Evolutionary conservation across 306 rosid species (phyloP), one percentile per base, ranked within the genome.

Genomic region (Cajanus cajan): DNA sequence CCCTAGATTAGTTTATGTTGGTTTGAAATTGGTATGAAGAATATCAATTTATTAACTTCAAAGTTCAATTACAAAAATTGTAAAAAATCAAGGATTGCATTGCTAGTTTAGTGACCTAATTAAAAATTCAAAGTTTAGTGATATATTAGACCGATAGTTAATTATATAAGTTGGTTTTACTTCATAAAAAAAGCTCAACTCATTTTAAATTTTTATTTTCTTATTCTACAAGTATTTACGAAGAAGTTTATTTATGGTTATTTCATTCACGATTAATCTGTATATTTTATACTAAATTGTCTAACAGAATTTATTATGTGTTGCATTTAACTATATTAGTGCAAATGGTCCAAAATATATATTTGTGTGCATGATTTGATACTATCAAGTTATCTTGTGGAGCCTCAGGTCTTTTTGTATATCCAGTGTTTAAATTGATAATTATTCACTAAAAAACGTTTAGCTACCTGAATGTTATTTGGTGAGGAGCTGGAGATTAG

Each of bases 401-500:
- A 52, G 7, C 43, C 24, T 52, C 73, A 61, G 4, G n/a, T 24
- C 3, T 18, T 43, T 37, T 44, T 13, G 24, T 7, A 13, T 18
- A 25, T 52, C 36, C 54, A 48, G 41, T 18, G 55, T 39, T 41
- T 67, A 78, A 78, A 68, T 59, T 82, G 65, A 41, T 39, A 71
- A 15, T 39, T 62, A 61, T 58, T 55, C 33, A 12, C 50, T 6
- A 51, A 64, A 33, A 52, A 11, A 1, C n/a, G 7, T 71, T 57
- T 25, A 47, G n/a, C 45, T 85, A 89, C 97, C 97, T 92, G 97
- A 83, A 92, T 86, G 87, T 50, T 85, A 78, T 80, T 87, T 57
- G 82, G 65, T 40, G 92, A 87, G 61, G 97, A 90, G 82, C 85
- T 88, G 70, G 86, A 84, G 80, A 84, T 80, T 55, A 86, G 78